Evolutionary conservation across 441 rosid genomes (phyloP).

Genomic region (Jatropha podagrica): DNA sequence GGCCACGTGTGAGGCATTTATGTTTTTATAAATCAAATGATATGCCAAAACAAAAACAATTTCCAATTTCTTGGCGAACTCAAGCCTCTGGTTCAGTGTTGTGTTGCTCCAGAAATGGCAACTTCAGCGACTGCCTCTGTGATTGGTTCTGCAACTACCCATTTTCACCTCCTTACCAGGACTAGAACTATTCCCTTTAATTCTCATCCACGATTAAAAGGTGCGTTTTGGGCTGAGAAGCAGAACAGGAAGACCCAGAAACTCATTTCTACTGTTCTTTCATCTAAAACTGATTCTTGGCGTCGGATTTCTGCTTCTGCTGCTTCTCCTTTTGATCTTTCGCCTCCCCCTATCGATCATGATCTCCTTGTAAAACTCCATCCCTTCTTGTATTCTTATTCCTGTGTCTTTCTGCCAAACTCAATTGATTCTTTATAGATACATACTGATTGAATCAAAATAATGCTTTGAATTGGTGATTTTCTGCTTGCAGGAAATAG

Average conservation of each 20-base stretch:
- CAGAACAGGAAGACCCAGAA: not conserved
- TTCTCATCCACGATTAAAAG: not conserved
- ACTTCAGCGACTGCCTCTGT: not conserved
- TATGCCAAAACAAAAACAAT: not conserved
- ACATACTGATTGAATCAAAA: not conserved
- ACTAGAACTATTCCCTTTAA: not conserved
- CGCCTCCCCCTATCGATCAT: constrained; percentile 91
- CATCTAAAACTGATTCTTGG: not conserved
- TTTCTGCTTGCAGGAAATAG: constrained; percentile 45
- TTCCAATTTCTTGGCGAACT: not conserved
- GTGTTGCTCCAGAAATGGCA: not conserved
- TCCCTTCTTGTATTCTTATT: not conserved
- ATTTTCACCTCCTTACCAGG: not conserved
- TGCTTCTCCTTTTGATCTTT: constrained; percentile 55
- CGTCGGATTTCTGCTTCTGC: constrained; percentile 21
- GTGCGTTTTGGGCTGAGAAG: not conserved
- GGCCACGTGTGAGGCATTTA: not conserved
- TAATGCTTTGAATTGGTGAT: not conserved
- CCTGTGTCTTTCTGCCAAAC: too few species aligned
- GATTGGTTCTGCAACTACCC: not conserved
- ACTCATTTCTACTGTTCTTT: not conserved
- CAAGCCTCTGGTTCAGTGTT: not conserved
- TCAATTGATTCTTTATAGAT: not conserved
- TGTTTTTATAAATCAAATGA: not conserved
- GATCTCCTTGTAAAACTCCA: constrained; percentile 55